Percentiles rank a stretch among this genome's conserved stretches.
These are phyloP conservation scores for Kwoniella mangroviensis DNA, from an alignment of 768 basidiomycete genomes.

Conservation along the genomic window DNA sequence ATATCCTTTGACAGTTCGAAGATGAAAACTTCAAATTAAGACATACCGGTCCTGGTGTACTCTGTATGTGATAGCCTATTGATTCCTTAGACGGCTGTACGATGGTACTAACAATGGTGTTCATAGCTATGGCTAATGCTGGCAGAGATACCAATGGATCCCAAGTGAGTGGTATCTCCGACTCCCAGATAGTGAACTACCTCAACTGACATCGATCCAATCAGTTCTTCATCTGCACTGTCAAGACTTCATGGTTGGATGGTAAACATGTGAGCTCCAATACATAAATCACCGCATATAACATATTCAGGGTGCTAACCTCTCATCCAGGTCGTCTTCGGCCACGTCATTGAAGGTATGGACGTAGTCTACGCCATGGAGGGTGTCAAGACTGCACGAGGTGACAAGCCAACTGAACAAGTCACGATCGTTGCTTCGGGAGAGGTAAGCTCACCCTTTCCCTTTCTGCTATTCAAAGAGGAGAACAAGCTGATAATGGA, in stretches of 20 bases:
- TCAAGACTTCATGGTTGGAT: constrained; percentile 85
- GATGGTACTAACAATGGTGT: neutral
- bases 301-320: too few species aligned
- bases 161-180: constrained; percentile 66
- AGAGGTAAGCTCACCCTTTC: constrained; percentile 83
- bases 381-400: constrained; percentile 69
- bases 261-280: too few species aligned
- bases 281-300: too few species aligned
- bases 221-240: constrained; percentile 95
- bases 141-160: constrained; percentile 95
- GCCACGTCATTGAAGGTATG: constrained; percentile 89
- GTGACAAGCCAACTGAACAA: constrained; percentile 76
- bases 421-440: constrained; percentile 82
- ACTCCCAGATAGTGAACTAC: constrained; percentile 6
- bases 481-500: constrained; percentile 15
- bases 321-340: constrained; percentile 78
- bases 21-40: constrained; percentile 99
- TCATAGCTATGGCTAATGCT: constrained; percentile 79
- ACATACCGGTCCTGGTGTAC: constrained; percentile 78
- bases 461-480: too few species aligned
- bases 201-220: constrained; percentile 34
- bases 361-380: constrained; percentile 77
- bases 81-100: neutral
- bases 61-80: constrained; percentile 34
- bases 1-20: constrained; percentile 64